Conservation (phyloP, 2,329 filamentous ascomycete genomes). For the Ustilaginoidea virens region DNA sequence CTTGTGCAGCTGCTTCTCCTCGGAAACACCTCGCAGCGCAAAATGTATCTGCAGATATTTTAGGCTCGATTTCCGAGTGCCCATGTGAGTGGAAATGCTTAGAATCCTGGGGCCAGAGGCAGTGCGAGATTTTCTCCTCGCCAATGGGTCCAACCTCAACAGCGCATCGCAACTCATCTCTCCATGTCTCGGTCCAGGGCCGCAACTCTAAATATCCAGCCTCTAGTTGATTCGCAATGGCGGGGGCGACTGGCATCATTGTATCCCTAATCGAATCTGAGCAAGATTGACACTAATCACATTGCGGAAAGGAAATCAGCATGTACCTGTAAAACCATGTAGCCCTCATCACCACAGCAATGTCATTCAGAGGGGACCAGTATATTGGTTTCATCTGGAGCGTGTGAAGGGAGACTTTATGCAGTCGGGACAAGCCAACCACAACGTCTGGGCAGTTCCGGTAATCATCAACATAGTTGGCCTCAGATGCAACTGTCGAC, state of each 20-base stretch:
- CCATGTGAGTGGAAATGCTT: conserved; percentile 8
- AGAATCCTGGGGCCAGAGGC: conserved; percentile 55
- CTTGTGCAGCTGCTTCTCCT: conserved; percentile 43
- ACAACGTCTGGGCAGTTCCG: conserved; percentile 43
- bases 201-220: conserved; percentile 75
- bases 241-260: conserved; percentile 75
- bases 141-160: conserved; percentile 78
- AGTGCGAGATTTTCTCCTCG: conserved; percentile 80
- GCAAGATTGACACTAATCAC: conserved; percentile 1
- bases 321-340: conserved; percentile 85
- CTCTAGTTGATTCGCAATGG: conserved; percentile 83
- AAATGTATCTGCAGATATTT: conserved; percentile 37
- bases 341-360: conserved; percentile 65
- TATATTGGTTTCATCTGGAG: conserved; percentile 93
- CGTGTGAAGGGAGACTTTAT: conserved; percentile 70
- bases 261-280: conserved; percentile 43
- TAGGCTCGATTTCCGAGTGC: conserved; percentile 16
- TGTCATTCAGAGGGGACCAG: conserved; percentile 87
- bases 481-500: conserved; percentile 2
- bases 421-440: conserved; percentile 79
- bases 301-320: background rate
- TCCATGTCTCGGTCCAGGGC: conserved; percentile 86
- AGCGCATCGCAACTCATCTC: conserved; percentile 78
- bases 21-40: conserved; percentile 44
- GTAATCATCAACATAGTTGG: conserved; percentile 12